Evolutionary conservation across 768 basidiomycete genomes (phyloP).

Genomic region (Psilocybe cubensis): DNA sequence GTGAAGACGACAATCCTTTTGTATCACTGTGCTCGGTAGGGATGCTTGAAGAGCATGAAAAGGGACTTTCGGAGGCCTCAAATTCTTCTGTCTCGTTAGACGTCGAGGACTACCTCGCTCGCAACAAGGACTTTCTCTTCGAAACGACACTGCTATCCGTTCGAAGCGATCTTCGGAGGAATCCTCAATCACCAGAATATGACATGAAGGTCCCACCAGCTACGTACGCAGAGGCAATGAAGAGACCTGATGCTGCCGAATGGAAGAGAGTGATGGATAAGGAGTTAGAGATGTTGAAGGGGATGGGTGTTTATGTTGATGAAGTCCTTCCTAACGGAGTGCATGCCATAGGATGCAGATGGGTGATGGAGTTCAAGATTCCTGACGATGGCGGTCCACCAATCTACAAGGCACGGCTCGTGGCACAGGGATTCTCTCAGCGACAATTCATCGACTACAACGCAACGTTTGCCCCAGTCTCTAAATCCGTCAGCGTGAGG

Average conservation of each 20-base stretch:
- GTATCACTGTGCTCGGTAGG: too few species aligned
- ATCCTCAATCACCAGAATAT: background rate
- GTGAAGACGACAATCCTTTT: too few species aligned
- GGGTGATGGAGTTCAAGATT: conserved; percentile 38
- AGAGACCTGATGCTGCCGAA: background rate
- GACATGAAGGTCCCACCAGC: background rate
- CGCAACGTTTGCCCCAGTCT: conserved; percentile 32
- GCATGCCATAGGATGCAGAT: conserved; percentile 30
- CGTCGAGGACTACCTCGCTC: background rate
- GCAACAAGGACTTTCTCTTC: background rate
- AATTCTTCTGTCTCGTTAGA: background rate
- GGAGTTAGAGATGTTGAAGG: conserved; percentile 26
- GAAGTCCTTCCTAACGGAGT: conserved; percentile 23
- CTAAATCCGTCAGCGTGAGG: background rate
- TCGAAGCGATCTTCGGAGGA: background rate
- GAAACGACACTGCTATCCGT: background rate
- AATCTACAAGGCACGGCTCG: conserved; percentile 35
- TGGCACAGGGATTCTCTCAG: conserved; percentile 40
- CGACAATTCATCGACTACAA: conserved; percentile 39
- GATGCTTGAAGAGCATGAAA: too few species aligned
- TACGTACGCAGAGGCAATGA: background rate
- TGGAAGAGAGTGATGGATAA: background rate
- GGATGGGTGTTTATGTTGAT: conserved; percentile 32
- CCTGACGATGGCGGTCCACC: conserved; percentile 33
- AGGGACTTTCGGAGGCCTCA: too few species aligned